A percentile compares a stretch with the other conserved stretches of the same genome.
phyloP scores from a whole-genome alignment of 805 yeast species.

The Yarrowia osloensis region DNA sequence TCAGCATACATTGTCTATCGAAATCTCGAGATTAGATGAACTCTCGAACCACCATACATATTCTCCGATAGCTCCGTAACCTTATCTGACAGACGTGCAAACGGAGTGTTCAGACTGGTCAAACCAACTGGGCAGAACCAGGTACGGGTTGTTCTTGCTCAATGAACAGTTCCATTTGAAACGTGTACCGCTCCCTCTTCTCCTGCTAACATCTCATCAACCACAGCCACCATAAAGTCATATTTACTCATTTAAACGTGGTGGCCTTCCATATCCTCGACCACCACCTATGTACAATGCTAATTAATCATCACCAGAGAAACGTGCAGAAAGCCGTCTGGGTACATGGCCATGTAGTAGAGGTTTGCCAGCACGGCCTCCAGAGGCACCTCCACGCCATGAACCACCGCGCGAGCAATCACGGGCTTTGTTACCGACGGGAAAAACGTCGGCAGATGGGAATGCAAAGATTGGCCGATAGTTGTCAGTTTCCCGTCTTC shows the following conservation, averaged over 20 bases:
- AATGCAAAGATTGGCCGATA: conserved; percentile 48
- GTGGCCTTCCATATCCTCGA: not conserved
- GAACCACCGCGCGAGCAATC: conserved; percentile 51
- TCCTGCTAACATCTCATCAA: no score
- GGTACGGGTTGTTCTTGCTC: no score
- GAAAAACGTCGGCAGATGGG: conserved; percentile 51
- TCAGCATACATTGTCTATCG: not conserved
- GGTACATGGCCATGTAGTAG: conserved; percentile 49
- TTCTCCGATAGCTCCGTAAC: no score
- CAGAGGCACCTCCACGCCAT: conserved; percentile 57
- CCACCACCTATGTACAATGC: conserved; percentile 14
- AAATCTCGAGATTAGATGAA: no score
- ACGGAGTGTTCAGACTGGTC: not conserved
- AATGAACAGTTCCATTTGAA: no score
- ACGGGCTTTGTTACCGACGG: conserved; percentile 45
- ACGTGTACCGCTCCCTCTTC: no score
- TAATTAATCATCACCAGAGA: conserved; percentile 45
- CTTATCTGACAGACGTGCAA: not conserved
- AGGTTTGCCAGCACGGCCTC: conserved; percentile 50
- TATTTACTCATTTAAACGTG: no score
- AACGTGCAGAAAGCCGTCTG: conserved; percentile 70
- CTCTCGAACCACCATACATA: no score
- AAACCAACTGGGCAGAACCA: no score
- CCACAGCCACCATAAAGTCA: no score
- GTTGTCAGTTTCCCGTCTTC: conserved; percentile 38